These are phyloP conservation scores for Aspergillus japonicus DNA, from an alignment of 2,329 filamentous ascomycete species.

Conservation along the genomic window DNA sequence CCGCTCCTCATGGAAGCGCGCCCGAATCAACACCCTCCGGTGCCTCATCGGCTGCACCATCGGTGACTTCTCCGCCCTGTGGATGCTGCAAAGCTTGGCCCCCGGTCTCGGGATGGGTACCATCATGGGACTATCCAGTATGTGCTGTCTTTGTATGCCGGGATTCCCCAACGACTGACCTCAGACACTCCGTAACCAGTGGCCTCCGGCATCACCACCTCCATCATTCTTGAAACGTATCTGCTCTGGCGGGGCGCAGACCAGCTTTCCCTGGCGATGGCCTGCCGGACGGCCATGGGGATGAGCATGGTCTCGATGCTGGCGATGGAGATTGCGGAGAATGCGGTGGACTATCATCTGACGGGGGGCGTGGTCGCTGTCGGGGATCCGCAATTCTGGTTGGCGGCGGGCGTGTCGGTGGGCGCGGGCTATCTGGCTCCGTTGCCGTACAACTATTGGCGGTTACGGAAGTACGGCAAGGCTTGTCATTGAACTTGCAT, in stretches of 20 bases:
- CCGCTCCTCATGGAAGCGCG: slow-evolving; percentile 49
- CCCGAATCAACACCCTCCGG: slow-evolving; percentile 55
- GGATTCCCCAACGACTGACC: background rate
- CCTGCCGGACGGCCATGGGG: slow-evolving; percentile 54
- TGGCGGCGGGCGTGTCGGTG: slow-evolving; percentile 43
- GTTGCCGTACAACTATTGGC: slow-evolving; percentile 55
- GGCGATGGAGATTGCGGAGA: slow-evolving; percentile 58
- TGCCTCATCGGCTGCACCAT: slow-evolving; percentile 56
- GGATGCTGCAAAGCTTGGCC: slow-evolving; percentile 53
- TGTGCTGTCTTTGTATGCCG: slow-evolving; percentile 16
- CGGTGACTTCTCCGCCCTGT: slow-evolving; percentile 59
- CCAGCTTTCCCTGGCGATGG: slow-evolving; percentile 47
- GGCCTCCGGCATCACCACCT: slow-evolving; percentile 53
- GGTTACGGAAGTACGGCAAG: slow-evolving; percentile 51
- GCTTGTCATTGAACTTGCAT: slow-evolving; percentile 20
- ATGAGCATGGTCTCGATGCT: slow-evolving; percentile 62
- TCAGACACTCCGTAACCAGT: slow-evolving; percentile 36
- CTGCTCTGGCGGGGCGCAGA: slow-evolving; percentile 53
- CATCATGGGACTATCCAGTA: slow-evolving; percentile 56
- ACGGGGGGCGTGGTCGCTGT: slow-evolving; percentile 53
- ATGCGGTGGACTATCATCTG: slow-evolving; percentile 56
- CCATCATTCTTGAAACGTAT: slow-evolving; percentile 53
- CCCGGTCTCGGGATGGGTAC: slow-evolving; percentile 48
- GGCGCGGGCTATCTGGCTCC: slow-evolving; percentile 44
- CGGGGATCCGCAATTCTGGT: slow-evolving; percentile 53